phyloP scores from a whole-genome alignment of 108 stramenopile species.

The Cylindrotheca fusiformis region DNA sequence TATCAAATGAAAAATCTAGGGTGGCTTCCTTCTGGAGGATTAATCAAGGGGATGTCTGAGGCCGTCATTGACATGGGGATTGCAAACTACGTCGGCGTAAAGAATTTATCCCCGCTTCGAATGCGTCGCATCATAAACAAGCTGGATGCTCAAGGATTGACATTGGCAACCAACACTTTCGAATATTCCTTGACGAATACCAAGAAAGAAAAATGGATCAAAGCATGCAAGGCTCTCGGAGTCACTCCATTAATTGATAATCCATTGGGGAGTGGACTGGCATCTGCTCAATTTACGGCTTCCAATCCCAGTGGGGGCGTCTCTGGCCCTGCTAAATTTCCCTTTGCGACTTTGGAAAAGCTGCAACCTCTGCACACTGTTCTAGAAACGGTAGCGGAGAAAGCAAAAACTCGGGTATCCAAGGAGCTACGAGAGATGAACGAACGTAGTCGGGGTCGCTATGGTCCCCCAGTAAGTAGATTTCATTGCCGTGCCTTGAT shows the following conservation, averaged over 20 bases:
- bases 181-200: constrained; percentile 83
- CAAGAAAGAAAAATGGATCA: constrained; percentile 57
- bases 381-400: constrained; percentile 52
- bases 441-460: constrained; percentile 18
- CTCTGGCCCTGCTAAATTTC: constrained; percentile 45
- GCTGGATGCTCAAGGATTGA: constrained; percentile 27
- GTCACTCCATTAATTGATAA: constrained; percentile 73
- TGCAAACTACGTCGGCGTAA: constrained; percentile 63
- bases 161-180: constrained; percentile 53
- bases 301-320: constrained; percentile 80
- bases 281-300: constrained; percentile 71
- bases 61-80: constrained; percentile 38
- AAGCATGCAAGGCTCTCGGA: constrained; percentile 73
- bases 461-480: constrained; percentile 32
- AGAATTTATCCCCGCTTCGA: constrained; percentile 33
- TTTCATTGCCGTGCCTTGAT: background rate
- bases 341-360: constrained; percentile 66
- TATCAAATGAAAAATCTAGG: constrained; percentile 61
- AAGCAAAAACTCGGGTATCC: constrained; percentile 49
- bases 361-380: constrained; percentile 61
- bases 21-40: constrained; percentile 33
- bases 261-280: constrained; percentile 78
- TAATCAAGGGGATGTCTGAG: constrained; percentile 41
- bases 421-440: constrained; percentile 37
- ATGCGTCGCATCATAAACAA: constrained; percentile 28